Conservation (phyloP, 768 basidiomycete species). For the Imleria badia region DNA sequence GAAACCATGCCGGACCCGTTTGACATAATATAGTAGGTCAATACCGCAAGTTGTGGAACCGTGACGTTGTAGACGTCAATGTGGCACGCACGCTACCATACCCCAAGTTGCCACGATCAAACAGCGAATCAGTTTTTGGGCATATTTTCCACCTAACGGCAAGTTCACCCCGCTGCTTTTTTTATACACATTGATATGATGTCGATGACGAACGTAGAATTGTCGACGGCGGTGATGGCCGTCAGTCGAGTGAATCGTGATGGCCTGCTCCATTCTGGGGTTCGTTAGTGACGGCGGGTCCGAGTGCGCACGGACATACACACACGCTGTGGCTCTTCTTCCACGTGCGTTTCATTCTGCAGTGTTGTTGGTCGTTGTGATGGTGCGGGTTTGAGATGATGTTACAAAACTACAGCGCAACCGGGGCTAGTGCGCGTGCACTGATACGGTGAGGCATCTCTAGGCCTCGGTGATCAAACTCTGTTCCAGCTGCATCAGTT, state of each 20-base stretch:
- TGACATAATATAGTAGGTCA: background rate
- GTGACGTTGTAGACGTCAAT: background rate
- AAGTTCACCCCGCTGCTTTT: background rate
- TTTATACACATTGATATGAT: conserved; percentile 14
- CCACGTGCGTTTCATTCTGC: conserved; percentile 18
- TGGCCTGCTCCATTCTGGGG: background rate
- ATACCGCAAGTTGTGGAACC: background rate
- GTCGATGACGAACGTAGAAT: conserved; percentile 7
- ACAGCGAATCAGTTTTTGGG: background rate
- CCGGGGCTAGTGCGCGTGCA: background rate
- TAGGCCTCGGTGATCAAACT: conserved; percentile 8
- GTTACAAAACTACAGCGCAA: background rate
- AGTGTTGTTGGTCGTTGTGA: background rate
- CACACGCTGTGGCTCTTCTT: background rate
- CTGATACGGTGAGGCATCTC: background rate
- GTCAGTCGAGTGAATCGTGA: background rate
- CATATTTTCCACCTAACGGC: background rate
- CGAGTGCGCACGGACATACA: background rate
- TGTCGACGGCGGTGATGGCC: conserved; percentile 9
- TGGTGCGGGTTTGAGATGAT: conserved; percentile 1
- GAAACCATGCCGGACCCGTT: background rate
- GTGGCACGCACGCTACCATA: background rate
- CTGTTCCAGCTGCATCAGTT: background rate
- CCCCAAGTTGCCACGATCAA: conserved; percentile 7
- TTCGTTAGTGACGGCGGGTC: conserved; percentile 6